Evolutionary conservation across 1,284 basidiomycete species (phyloP).

Genomic region (Leucoagaricus sp.): DNA sequence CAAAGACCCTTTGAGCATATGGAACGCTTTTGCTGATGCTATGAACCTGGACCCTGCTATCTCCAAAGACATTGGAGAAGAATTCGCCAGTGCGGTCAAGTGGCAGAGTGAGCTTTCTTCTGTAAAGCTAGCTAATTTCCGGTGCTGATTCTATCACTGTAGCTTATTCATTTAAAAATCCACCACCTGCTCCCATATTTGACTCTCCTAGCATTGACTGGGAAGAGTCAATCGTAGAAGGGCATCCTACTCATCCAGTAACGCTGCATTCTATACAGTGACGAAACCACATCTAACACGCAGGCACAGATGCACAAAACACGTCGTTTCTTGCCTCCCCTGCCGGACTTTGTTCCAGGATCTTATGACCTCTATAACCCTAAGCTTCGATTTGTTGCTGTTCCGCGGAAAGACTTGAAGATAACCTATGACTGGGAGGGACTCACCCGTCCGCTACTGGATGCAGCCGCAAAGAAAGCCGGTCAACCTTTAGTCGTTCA

Average conservation of each 20-base stretch:
- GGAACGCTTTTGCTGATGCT: slow-evolving; percentile 41
- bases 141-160: slow-evolving; percentile 15
- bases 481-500: slow-evolving; percentile 32
- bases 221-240: slow-evolving; percentile 58
- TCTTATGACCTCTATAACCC: slow-evolving; percentile 47
- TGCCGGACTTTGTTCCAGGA: slow-evolving; percentile 43
- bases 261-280: slow-evolving; percentile 8
- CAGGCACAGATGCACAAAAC: slow-evolving; percentile 53
- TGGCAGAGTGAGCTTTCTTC: slow-evolving; percentile 46
- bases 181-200: slow-evolving; percentile 42
- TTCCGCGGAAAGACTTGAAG: slow-evolving; percentile 41
- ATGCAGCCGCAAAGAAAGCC: slow-evolving; percentile 35
- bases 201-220: slow-evolving; percentile 48
- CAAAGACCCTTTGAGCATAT: slow-evolving; percentile 37
- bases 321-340: slow-evolving; percentile 47
- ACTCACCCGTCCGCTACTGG: slow-evolving; percentile 38
- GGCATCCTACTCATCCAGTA: slow-evolving; percentile 56
- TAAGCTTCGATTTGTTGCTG: slow-evolving; percentile 42
- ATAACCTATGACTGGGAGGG: slow-evolving; percentile 49
- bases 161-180: slow-evolving; percentile 49
- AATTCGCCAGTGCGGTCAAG: slow-evolving; percentile 43
- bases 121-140: not conserved
- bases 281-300: not conserved
- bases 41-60: slow-evolving; percentile 37
- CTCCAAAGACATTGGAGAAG: slow-evolving; percentile 38